A percentile compares a stretch with the other conserved stretches of the same genome.
Conservation (phyloP, 768 basidiomycete species). For the Auricularia cornea region DNA sequence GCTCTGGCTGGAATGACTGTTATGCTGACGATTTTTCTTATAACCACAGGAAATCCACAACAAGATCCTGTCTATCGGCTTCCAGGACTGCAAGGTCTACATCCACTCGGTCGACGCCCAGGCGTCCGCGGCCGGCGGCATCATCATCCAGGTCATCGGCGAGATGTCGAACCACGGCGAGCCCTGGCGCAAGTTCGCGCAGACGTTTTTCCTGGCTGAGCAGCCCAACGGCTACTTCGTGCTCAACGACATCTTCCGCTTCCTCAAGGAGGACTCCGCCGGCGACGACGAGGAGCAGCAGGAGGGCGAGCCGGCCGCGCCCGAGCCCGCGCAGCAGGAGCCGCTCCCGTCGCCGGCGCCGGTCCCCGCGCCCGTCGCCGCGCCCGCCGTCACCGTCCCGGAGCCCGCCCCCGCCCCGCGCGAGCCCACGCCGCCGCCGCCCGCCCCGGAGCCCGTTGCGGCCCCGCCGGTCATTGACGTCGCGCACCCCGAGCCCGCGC, state of each 20-base stretch:
- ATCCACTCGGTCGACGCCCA: slow-evolving; percentile 98
- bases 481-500: slow-evolving; percentile 28
- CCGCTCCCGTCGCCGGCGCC: slow-evolving; percentile 24
- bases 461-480: slow-evolving; percentile 34
- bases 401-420: slow-evolving; percentile 7
- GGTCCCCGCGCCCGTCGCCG: slow-evolving; percentile 25
- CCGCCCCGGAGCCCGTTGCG: slow-evolving; percentile 30
- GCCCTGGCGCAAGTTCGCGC: slow-evolving; percentile 96
- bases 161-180: slow-evolving; percentile 94
- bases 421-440: slow-evolving; percentile 6
- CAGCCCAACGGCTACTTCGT: slow-evolving; percentile 99
- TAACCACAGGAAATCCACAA: slow-evolving; percentile 88
- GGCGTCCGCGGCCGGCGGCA: slow-evolving; percentile 87
- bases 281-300: slow-evolving; percentile 60
- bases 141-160: slow-evolving; percentile 98
- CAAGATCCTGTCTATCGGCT: slow-evolving; percentile 89
- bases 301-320: slow-evolving; percentile 24
- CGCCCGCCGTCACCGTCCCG: slow-evolving; percentile 9
- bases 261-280: slow-evolving; percentile 90
- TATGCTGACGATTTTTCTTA: too few species aligned
- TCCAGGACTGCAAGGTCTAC: slow-evolving; percentile 96
- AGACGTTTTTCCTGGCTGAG: slow-evolving; percentile 99
- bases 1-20: too few species aligned
- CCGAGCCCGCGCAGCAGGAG: slow-evolving; percentile 30
- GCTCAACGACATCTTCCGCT: slow-evolving; percentile 99